Conservation (phyloP, 352 stramenopile genomes). For the Phytophthora pistaciae region DNA sequence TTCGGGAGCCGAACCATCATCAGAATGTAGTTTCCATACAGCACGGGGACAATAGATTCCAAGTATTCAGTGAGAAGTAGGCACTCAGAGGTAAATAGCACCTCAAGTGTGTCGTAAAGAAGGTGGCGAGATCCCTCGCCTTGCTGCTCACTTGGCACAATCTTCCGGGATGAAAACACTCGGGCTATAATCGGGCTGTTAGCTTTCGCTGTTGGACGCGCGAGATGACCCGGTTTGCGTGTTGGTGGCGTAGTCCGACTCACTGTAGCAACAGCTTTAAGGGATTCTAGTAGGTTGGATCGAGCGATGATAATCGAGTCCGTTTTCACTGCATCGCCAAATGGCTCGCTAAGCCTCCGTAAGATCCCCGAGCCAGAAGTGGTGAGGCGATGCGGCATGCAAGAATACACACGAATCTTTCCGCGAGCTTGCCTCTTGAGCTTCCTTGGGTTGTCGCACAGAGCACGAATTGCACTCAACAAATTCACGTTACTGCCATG, state of each 20-base stretch:
- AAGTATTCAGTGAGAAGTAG: slow-evolving; percentile 45
- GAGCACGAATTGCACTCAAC: neutral
- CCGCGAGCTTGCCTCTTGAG: neutral
- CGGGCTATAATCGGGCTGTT: no score
- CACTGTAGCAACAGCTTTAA: neutral
- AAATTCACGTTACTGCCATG: neutral
- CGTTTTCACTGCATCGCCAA: neutral
- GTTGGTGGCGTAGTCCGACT: neutral
- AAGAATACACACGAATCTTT: slow-evolving; percentile 1
- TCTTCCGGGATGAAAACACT: neutral
- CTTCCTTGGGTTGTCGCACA: slow-evolving; percentile 2
- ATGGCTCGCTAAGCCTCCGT: neutral
- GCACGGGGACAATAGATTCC: slow-evolving; percentile 32
- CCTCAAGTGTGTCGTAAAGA: neutral
- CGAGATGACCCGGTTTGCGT: no score
- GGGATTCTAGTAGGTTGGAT: neutral
- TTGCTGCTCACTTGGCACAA: neutral
- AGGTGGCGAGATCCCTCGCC: neutral
- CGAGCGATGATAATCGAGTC: neutral
- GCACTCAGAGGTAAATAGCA: slow-evolving; percentile 33
- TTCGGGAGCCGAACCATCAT: slow-evolving; percentile 35
- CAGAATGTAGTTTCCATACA: slow-evolving; percentile 31
- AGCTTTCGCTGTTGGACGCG: no score
- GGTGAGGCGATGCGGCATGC: neutral
- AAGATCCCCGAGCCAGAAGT: neutral